Base-by-base conservation (phyloP, 805 yeast genomes). In the Tetrapisispora phaffii region DNA sequence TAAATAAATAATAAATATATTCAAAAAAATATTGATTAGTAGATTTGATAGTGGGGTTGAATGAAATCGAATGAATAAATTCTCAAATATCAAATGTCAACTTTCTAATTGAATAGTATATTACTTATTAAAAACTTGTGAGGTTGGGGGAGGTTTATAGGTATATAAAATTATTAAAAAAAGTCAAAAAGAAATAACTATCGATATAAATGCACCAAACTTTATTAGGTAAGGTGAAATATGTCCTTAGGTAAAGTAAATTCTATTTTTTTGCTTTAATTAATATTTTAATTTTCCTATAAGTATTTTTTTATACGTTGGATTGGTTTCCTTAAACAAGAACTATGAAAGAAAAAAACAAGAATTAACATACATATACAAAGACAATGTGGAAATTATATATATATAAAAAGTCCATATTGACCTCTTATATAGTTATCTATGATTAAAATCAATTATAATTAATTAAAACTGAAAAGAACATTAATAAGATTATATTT, bases 151-250 rank as follows among this genome's bases (percentile, higher is more conserved):
- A n/a, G 39, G 15, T 24, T 38, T 38, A 38, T 38, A 38, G 41
- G 41, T 37, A 24, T 38, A 38, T 38, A 38, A 38, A 38, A 38
- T 21, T 38, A 38, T 38, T 38, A 38, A 38, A 38, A 17, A 16
- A 38, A 38, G 29, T 12, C 22, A 38, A 16, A 38, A 38, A 38
- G 28, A 38, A 20, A 19, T 36, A 22, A 23, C 29, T 36, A 36
- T n/a, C 16, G 39, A 24, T 23, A 36, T 22, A 22, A 16, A 10
- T 26, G 16, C 17, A 36, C 31, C 20, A 36, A 23, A n/a, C 19
- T 32, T 4, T 32, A 32, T 16, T 17, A 32, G 20, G 8, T 31
- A 8, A 23, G 31, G n/a, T 21, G 16, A 7, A 2, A 7, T 23
- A 15, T 36, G 17, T 36, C 31, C 7, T 9, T 23, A 36, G 17